Conservation (phyloP, 352 stramenopile species). For the Halophytophthora batemanensis region DNA sequence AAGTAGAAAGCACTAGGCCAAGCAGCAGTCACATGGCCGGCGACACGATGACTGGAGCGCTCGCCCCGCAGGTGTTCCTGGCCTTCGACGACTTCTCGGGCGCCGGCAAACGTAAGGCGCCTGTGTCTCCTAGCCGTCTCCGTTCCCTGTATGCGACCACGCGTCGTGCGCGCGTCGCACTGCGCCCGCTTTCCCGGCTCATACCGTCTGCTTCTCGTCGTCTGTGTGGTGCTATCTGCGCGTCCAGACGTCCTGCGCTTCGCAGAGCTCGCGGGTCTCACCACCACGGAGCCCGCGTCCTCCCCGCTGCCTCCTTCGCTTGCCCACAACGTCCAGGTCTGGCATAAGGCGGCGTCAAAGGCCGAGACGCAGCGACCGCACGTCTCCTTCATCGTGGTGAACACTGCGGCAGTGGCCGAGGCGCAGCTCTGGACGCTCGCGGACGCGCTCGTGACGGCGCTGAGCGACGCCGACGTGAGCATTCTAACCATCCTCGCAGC, state of each 20-base stretch:
- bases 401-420: constrained; percentile 21
- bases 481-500: constrained; percentile 44
- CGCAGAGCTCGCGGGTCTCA: constrained; percentile 13
- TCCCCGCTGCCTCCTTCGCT: constrained; percentile 7
- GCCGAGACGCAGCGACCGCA: constrained; percentile 2
- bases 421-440: constrained; percentile 39
- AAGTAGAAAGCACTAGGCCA: no score
- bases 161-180: no score
- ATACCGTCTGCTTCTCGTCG: not conserved
- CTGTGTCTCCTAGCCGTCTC: not conserved
- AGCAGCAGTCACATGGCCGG: constrained; percentile 9
- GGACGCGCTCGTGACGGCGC: constrained; percentile 35
- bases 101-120: constrained; percentile 47
- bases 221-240: not conserved
- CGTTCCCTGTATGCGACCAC: not conserved
- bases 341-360: constrained; percentile 3
- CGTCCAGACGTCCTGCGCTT: constrained; percentile 34
- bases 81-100: constrained; percentile 72
- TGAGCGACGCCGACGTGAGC: constrained; percentile 34
- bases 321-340: constrained; percentile 14
- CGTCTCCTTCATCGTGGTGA: constrained; percentile 32
- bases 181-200: no score
- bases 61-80: constrained; percentile 41
- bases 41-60: constrained; percentile 4
- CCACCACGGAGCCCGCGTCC: not conserved